Percentiles rank a stretch among this genome's conserved stretches.
Conservation (phyloP, 371 early-diverging fungal genomes). For the Mucor piriformis region DNA sequence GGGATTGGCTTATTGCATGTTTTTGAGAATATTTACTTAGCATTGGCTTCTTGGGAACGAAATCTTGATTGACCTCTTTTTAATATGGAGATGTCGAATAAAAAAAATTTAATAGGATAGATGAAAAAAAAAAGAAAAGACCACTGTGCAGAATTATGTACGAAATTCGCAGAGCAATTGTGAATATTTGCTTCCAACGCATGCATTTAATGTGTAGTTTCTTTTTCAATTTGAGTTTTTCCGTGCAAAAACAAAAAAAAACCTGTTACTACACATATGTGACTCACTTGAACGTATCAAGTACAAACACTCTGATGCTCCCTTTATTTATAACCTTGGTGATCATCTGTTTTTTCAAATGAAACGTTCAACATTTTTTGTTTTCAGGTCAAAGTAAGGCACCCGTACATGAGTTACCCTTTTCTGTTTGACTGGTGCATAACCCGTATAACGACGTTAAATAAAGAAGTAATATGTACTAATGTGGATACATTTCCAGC, state of each 20-base stretch:
- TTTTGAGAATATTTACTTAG: too few relatives aligned
- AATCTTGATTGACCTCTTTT: too few relatives aligned
- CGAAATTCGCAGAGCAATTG: not conserved
- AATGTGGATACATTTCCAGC: not conserved
- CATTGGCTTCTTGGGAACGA: too few relatives aligned
- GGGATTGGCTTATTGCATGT: too few relatives aligned
- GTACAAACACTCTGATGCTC: too few relatives aligned
- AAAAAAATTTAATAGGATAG: not conserved
- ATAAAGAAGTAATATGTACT: not conserved
- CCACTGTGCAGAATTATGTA: not conserved
- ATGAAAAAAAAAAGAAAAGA: not conserved
- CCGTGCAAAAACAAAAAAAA: not conserved
- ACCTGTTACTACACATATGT: not conserved
- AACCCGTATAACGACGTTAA: not conserved
- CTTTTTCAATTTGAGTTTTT: not conserved
- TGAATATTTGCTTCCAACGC: not conserved
- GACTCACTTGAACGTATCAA: too few relatives aligned
- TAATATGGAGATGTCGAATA: too few relatives aligned
- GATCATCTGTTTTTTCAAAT: too few relatives aligned
- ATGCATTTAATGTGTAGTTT: slow-evolving; percentile 1
- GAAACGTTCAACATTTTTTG: not conserved
- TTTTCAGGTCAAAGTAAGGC: not conserved
- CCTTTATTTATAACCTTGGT: too few relatives aligned
- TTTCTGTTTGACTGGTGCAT: not conserved
- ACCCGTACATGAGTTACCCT: not conserved